Evolutionary conservation across 495 filamentous ascomycete species (phyloP), one percentile per base, ranked within the genome.

Genomic region (Neurospora africana): DNA sequence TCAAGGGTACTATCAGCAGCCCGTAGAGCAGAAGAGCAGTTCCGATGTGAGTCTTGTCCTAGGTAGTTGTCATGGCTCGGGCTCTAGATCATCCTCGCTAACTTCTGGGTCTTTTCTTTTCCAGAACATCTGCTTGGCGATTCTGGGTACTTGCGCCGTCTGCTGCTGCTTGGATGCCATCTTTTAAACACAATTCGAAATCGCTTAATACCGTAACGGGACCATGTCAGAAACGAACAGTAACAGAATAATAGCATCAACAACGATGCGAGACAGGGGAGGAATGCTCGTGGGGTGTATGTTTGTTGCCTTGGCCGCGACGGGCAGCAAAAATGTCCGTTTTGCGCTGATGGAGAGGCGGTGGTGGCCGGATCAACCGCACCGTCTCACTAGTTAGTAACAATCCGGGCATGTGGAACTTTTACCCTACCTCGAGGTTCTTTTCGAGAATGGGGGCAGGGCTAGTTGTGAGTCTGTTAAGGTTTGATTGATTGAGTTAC

Each of bases 141-240:
- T 84, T 58, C 61, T 84, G 2, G 83, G 80, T 1, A 74, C 75
- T 68, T 72, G 84, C 69, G 84, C 84, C 1, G 84, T 83, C 76
- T 86, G 84, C 72, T 86, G 84, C 78, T 86, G 84, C 72, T 72
- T 86, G 70, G 84, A 86, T 33, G 78, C 79, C 23, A 68, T 86
- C 40, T 85, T 84, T 70, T 86, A 83, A 77, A 61, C 47, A 5
- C 44, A 13, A 17, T 61, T 6, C 53, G 47, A 15, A 61, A 61
- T 3, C 53, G 53, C 13, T 33, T 65, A 68, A 58, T 8, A 38
- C 39, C 36, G 39, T 15, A 33, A 65, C 43, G 41, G 53, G 27
- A 33, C 5, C 39, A 38, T 40, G 65, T 35, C 40, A 33, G 71
- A 43, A 35, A 70, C 23, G 72, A 47, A 72, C 4, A 38, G 23